Conservation (phyloP, 2,329 filamentous ascomycete genomes). For the Stromatinia cepivora region DNA sequence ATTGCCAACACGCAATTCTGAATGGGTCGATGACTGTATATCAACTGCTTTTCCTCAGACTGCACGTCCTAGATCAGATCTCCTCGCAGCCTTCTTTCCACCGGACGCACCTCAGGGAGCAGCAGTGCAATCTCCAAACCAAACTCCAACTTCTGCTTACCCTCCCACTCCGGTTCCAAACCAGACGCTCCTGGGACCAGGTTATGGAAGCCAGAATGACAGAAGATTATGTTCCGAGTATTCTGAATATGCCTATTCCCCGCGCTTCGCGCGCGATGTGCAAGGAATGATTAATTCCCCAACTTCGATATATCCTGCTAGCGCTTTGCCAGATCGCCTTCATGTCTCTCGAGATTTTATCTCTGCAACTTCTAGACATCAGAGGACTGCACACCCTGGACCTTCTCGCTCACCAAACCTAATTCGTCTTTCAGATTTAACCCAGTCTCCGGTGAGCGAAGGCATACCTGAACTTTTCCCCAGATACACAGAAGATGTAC, state of each 20-base stretch:
- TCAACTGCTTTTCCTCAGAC: not conserved
- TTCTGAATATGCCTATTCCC: not conserved
- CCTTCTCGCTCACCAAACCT: not conserved
- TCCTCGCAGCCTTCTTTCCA: not conserved
- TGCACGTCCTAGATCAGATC: constrained; percentile 1
- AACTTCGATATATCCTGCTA: not conserved
- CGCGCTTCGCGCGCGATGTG: constrained; percentile 3
- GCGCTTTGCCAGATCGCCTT: not conserved
- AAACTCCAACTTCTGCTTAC: not conserved
- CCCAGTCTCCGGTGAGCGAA: not conserved
- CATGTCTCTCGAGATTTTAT: not conserved
- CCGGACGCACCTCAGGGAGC: not conserved
- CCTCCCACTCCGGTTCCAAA: too few relatives aligned
- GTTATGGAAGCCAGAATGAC: not conserved
- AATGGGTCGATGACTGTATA: not conserved
- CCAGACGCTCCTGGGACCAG: too few relatives aligned
- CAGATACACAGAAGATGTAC: not conserved
- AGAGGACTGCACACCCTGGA: not conserved
- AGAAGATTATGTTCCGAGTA: not conserved
- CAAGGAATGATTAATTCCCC: not conserved
- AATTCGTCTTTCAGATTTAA: not conserved
- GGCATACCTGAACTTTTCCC: not conserved
- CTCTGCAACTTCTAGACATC: not conserved
- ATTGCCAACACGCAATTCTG: not conserved
- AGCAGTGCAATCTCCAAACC: not conserved